phyloP scores from a whole-genome alignment of 805 yeast species.

The Cyberlindnera misumaiensis region DNA sequence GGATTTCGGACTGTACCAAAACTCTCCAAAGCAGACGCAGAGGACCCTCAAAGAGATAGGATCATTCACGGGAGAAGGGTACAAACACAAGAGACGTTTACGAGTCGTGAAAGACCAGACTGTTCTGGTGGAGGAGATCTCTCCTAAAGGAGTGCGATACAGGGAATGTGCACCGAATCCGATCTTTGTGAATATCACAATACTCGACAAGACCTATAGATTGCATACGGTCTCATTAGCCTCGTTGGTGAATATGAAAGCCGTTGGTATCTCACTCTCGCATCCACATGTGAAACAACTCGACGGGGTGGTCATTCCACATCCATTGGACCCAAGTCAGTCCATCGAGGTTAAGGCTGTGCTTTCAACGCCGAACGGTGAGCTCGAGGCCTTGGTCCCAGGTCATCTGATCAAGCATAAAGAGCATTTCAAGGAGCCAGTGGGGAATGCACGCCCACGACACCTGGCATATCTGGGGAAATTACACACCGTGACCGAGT shows the following conservation, averaged over 20 bases:
- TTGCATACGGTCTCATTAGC: slow-evolving; percentile 13
- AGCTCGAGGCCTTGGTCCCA: slow-evolving; percentile 17
- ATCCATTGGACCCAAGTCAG: slow-evolving; percentile 4
- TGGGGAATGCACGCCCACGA: slow-evolving; percentile 3
- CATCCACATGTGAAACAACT: slow-evolving; percentile 8
- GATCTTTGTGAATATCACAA: slow-evolving; percentile 6
- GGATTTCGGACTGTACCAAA: slow-evolving; percentile 13
- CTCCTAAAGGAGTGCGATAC: not conserved
- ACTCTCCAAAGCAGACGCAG: slow-evolving; percentile 8
- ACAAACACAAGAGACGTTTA: not conserved
- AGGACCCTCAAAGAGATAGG: slow-evolving; percentile 1
- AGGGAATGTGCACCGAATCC: slow-evolving; percentile 1
- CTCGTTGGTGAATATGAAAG: slow-evolving; percentile 11
- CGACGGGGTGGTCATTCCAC: not conserved
- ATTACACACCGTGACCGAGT: slow-evolving; percentile 3
- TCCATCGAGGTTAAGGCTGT: slow-evolving; percentile 4
- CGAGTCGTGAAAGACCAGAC: not conserved
- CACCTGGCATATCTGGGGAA: slow-evolving; percentile 6
- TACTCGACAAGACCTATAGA: slow-evolving; percentile 2
- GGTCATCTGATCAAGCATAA: slow-evolving; percentile 15
- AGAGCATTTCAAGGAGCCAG: slow-evolving; percentile 2
- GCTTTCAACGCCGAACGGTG: not conserved
- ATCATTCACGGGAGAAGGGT: not conserved
- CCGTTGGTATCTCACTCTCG: slow-evolving; percentile 14
- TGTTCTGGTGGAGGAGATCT: not conserved